Evolutionary conservation across 805 yeast genomes (phyloP), one percentile per base, ranked within the genome.

Genomic region (Lachancea sp.): DNA sequence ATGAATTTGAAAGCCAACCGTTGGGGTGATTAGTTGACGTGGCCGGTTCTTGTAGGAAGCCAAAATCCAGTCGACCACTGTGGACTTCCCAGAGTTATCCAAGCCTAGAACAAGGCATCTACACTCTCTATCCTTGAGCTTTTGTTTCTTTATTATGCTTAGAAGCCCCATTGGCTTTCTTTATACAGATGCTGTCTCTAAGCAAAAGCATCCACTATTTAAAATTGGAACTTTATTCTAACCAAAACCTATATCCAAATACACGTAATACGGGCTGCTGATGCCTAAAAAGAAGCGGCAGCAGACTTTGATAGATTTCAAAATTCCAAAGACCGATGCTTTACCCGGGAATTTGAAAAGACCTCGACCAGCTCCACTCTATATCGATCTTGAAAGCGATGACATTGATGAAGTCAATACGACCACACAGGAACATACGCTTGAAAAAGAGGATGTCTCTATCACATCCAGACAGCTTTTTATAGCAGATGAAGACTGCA

Each of bases 81-180:
- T 84, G 2, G 96, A 83, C 59, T 89, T 89, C 2, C 97, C 97
- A 0, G 96, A 75, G 59, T 86, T 87, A 56, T 89, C 97, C 3
- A 89, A 72, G 0, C 97, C 97, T 9, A 89, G 71, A 42, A 85
- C 69, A 17, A 90, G 67, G 19, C 87, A 72, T 17, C 96, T 67
- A 24, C 84, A 63, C 58, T 88, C 95, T 40, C 70, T 69, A 49
- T 86, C 96, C 58, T 85, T 87, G 29, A 75, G 67, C 63, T 86
- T 82, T 55, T 86, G 95, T 56, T 87, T 88, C 52, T 80, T 72
- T 42, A 89, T 82, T 21, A 87, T 80, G 1, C 86, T 74, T 13
- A 88, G 63, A 2, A 88, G 72, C 0, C 96, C 96, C 97, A 88
- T 88, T 28, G 13, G 30, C 11, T 5, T 28, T 28, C 30, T 28